Conservation (phyloP, 306 rosid genomes). For the Cucurbita moschata region DNA sequence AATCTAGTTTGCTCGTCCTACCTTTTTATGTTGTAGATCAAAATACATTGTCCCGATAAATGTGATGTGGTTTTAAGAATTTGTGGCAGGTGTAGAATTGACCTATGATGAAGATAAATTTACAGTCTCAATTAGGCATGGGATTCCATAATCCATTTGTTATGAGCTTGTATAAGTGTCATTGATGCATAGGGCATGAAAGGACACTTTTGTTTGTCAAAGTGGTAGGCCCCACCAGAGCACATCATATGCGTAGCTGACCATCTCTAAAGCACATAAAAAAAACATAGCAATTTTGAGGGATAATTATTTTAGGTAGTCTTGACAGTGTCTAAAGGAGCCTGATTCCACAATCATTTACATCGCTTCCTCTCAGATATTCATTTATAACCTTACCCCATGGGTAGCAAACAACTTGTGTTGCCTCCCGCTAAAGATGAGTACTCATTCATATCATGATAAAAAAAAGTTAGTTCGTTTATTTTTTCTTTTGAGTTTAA, state of each 20-base stretch:
- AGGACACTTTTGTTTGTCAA: background rate
- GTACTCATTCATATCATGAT: background rate
- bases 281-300: background rate
- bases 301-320: background rate
- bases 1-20: background rate
- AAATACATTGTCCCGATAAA: background rate
- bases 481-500: too few relatives aligned
- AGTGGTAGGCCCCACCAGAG: background rate
- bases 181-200: background rate
- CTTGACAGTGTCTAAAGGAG: slow-evolving; percentile 4
- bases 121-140: background rate
- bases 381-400: slow-evolving; percentile 8
- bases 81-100: background rate
- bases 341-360: slow-evolving; percentile 20
- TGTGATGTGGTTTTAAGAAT: background rate
- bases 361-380: background rate
- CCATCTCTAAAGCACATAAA: background rate
- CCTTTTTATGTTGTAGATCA: background rate
- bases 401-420: background rate
- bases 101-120: background rate
- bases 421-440: background rate
- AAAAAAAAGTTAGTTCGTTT: background rate
- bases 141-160: background rate
- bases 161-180: background rate
- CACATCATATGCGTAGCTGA: background rate